phyloP scores from a whole-genome alignment of 345 rosid genomes.

The Citrus medica region DNA sequence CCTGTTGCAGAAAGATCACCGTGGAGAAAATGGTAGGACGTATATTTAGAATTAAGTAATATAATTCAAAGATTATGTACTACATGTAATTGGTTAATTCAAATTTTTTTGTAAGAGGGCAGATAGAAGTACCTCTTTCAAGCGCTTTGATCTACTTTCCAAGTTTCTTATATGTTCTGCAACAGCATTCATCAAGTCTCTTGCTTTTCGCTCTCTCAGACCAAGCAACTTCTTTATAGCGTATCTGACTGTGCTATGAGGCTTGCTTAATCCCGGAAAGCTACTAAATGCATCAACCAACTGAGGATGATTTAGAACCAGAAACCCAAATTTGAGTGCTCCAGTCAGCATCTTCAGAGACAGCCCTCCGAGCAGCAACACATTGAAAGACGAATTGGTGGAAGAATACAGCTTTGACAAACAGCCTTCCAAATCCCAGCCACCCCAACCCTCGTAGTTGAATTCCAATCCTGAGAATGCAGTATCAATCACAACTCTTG shows the following conservation, averaged over 20 bases:
- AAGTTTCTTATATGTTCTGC: slow-evolving; percentile 42
- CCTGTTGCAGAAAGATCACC: too few relatives aligned
- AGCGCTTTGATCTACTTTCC: slow-evolving; percentile 58
- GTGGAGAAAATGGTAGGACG: too few relatives aligned
- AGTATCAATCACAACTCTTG: slow-evolving; percentile 79
- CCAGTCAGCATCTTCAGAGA: slow-evolving; percentile 72
- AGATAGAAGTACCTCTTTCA: slow-evolving; percentile 66
- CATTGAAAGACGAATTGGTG: slow-evolving; percentile 44
- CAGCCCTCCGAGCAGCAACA: slow-evolving; percentile 76
- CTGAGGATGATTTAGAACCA: slow-evolving; percentile 48
- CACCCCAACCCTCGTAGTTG: slow-evolving; percentile 46
- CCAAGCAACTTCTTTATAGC: slow-evolving; percentile 81
- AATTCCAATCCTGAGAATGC: slow-evolving; percentile 91
- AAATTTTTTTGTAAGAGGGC: not conserved
- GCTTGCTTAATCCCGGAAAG: slow-evolving; percentile 81
- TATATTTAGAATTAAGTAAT: not conserved
- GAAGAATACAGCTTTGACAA: slow-evolving; percentile 42
- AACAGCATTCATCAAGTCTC: slow-evolving; percentile 50
- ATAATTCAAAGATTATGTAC: not conserved
- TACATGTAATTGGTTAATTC: not conserved
- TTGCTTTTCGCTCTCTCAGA: slow-evolving; percentile 47
- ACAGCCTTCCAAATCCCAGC: slow-evolving; percentile 52
- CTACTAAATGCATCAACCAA: slow-evolving; percentile 57
- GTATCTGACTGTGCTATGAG: slow-evolving; percentile 77
- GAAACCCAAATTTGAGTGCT: slow-evolving; percentile 64